Base-by-base conservation (phyloP, 345 rosid species). In the Melaleuca quinquenervia region DNA sequence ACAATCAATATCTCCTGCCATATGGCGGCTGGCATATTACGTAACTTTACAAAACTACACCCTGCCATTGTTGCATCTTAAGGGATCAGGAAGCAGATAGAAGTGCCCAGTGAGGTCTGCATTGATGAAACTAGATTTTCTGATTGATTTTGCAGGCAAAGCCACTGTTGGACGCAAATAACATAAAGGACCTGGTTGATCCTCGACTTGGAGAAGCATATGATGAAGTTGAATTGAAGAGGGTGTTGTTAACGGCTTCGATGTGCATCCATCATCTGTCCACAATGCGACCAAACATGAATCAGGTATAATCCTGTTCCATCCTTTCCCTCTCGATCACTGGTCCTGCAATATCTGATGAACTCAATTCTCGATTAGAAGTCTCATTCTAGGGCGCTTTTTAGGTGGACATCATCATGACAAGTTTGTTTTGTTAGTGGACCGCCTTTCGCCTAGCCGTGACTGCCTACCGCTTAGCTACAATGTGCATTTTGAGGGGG, bases 221-320 rank as follows among this genome's bases (percentile, higher is more conserved):
- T 87, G 94, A 96, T 84, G 90, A 86, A 20, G 32, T 54, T 1
- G 98, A 96, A 90, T 89, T 96, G 93, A 93, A 91, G 86, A 91
- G 94, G 3, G 92, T 94, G 5, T 90, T 90, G 90, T 84, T 91
- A 50, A 92, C 97, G 18, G 99, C 98, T 86, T 95, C 93, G 6
- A 80, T 92, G 93, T 97, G 98, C 91, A 93, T 95, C 56, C 91
- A 94, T 53, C 97, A 94, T 89, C 75, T 90, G 49, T 90, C 97
- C 20, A 87, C 87, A 9, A 89, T 86, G 91, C 98, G 98, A 21
- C 98, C 99, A 12, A 87, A 90, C 29, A 96, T 97, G 98, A 88
- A 87, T 48, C 88, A 87, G 90, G 98, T 96, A 91, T 36, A 84
- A 52, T 56, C 49, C 24, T 48, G 6, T 32, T 29, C 11, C 44